Conservation (phyloP, 352 stramenopile species). For the Phytophthora citrophthora region DNA sequence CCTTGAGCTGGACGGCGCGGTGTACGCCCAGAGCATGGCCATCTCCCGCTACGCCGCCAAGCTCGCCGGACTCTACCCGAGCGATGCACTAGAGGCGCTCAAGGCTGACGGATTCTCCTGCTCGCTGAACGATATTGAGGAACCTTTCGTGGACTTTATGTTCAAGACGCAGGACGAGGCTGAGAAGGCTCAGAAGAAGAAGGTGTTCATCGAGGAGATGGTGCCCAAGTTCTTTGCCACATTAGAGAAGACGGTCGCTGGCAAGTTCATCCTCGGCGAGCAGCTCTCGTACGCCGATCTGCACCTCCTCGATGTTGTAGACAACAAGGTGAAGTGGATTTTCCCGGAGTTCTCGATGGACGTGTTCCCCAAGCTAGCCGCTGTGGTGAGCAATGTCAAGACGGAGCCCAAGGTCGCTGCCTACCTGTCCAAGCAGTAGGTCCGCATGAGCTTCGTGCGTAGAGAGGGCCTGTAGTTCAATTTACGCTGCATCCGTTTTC, state of each 20-base stretch:
- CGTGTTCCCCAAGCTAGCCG: too few species aligned
- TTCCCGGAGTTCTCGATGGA: too few species aligned
- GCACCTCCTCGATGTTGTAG: too few species aligned
- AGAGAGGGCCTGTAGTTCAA: too few species aligned
- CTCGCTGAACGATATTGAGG: conserved; percentile 25
- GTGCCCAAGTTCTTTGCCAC: conserved; percentile 39
- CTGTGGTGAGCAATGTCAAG: too few species aligned
- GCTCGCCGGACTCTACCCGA: conserved; percentile 40
- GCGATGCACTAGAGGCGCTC: conserved; percentile 33
- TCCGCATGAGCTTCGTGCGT: too few species aligned
- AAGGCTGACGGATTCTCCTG: conserved; percentile 39
- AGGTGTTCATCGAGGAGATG: conserved; percentile 45
- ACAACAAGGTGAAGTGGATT: too few species aligned
- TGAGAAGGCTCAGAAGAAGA: conserved; percentile 47
- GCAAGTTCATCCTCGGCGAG: conserved; percentile 61
- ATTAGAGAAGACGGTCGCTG: conserved; percentile 53
- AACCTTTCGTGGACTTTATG: conserved; percentile 23
- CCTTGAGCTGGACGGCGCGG: conserved; percentile 40
- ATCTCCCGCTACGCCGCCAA: conserved; percentile 55
- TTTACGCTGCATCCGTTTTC: too few species aligned
- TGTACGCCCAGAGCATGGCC: conserved; percentile 46
- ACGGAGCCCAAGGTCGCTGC: too few species aligned
- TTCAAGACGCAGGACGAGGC: conserved; percentile 43
- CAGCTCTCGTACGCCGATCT: conserved; percentile 23
- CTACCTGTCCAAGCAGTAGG: too few species aligned